phyloP scores from a whole-genome alignment of 768 basidiomycete genomes.

The Mycena crocata region DNA sequence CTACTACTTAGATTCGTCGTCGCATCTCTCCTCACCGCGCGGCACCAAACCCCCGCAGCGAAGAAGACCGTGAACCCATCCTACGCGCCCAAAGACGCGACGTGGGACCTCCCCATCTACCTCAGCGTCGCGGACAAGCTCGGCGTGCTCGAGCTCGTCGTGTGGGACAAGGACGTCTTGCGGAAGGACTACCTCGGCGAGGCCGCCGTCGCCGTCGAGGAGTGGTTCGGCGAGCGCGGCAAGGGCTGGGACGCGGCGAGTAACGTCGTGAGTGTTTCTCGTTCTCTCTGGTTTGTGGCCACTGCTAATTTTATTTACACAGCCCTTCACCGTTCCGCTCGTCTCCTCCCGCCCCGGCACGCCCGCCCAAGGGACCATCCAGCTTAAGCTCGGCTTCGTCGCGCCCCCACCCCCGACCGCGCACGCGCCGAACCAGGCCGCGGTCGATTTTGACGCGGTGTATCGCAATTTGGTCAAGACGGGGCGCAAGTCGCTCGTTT shows the following conservation, averaged over 20 bases:
- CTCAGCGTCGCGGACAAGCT: conserved; percentile 78
- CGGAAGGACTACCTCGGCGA: conserved; percentile 97
- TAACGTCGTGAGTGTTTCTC: conserved; percentile 69
- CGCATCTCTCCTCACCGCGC: conserved; percentile 67
- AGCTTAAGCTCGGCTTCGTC: conserved; percentile 62
- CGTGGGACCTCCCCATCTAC: conserved; percentile 91
- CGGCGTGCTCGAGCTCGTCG: conserved; percentile 83
- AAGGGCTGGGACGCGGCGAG: conserved; percentile 69
- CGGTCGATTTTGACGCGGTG: conserved; percentile 68
- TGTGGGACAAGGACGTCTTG: conserved; percentile 95
- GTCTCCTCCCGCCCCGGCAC: conserved; percentile 57
- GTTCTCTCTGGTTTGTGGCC: not conserved
- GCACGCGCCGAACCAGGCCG: conserved; percentile 40
- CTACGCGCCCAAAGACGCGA: conserved; percentile 76
- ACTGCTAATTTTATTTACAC: not conserved
- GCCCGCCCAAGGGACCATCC: conserved; percentile 52
- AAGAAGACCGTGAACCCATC: conserved; percentile 79
- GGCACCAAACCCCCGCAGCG: conserved; percentile 78
- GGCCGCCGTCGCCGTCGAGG: conserved; percentile 77
- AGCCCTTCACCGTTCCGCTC: conserved; percentile 53
- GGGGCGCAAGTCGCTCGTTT: conserved; percentile 74
- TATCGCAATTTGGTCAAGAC: conserved; percentile 73
- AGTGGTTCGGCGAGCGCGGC: conserved; percentile 74
- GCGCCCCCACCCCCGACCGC: conserved; percentile 56
- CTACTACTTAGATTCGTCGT: conserved; percentile 70